A percentile compares a stretch with the other conserved stretches of the same genome.
Evolutionary conservation across 2,329 filamentous ascomycete species (phyloP).

Genomic region (Trichoderma guizhouense): DNA sequence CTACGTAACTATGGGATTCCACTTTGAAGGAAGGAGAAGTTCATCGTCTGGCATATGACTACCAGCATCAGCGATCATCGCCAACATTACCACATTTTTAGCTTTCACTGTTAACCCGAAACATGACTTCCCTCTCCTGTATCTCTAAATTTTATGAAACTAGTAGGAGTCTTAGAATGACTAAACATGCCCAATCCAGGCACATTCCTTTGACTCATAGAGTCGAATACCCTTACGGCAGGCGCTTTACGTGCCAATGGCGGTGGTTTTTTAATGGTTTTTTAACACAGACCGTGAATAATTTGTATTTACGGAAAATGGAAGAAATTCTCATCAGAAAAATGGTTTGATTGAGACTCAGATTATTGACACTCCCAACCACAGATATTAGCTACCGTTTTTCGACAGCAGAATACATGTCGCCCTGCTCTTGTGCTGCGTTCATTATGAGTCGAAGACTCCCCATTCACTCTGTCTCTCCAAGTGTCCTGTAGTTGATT

Average conservation of each 20-base stretch:
- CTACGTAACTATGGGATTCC: not conserved
- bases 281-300: not conserved
- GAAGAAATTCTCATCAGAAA: too few relatives aligned
- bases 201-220: too few relatives aligned
- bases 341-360: too few relatives aligned
- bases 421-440: not conserved
- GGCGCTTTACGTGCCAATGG: not conserved
- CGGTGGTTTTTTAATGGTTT: not conserved
- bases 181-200: too few relatives aligned
- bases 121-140: too few relatives aligned
- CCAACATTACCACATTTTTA: too few relatives aligned
- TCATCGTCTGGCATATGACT: not conserved
- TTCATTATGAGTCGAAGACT: not conserved
- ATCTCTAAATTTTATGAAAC: too few relatives aligned
- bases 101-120: too few relatives aligned
- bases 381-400: rapidly evolving
- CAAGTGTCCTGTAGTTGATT: not conserved
- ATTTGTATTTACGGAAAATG: not conserved
- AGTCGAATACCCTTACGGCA: too few relatives aligned
- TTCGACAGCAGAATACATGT: not conserved
- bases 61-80: too few relatives aligned
- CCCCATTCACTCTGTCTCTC: not conserved
- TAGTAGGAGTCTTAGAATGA: too few relatives aligned
- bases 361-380: not conserved
- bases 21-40: not conserved